phyloP scores from a whole-genome alignment of 2,329 filamentous ascomycete species.

The Furcasterigmium furcatum region DNA sequence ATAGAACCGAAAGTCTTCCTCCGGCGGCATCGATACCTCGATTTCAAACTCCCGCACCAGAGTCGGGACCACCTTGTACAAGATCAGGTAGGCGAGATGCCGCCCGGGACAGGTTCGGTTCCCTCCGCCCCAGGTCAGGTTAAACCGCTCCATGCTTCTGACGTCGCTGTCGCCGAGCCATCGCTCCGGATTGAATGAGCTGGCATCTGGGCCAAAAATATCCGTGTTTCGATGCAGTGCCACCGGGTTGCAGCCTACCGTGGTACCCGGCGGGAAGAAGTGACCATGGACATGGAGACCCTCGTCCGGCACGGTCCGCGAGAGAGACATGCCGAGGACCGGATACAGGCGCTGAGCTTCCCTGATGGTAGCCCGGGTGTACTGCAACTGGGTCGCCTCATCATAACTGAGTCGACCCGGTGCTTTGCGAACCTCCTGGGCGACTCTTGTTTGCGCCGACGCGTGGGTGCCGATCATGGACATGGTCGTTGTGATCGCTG shows the following conservation, averaged over 20 bases:
- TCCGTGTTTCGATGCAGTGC: slow-evolving; percentile 45
- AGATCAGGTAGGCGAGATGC: slow-evolving; percentile 46
- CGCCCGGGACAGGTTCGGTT: slow-evolving; percentile 47
- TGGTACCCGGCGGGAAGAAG: slow-evolving; percentile 39
- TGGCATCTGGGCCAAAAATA: slow-evolving; percentile 44
- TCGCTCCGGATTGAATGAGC: slow-evolving; percentile 39
- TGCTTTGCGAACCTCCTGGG: slow-evolving; percentile 19
- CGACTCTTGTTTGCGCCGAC: slow-evolving; percentile 24
- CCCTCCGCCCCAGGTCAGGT: slow-evolving; percentile 50
- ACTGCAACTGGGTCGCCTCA: slow-evolving; percentile 19
- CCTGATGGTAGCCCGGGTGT: slow-evolving; percentile 43
- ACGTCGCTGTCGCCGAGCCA: slow-evolving; percentile 36
- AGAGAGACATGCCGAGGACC: slow-evolving; percentile 48
- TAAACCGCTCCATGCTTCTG: slow-evolving; percentile 42
- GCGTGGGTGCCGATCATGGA: slow-evolving; percentile 40
- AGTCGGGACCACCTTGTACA: slow-evolving; percentile 38
- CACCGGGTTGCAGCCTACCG: slow-evolving; percentile 48
- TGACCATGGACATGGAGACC: slow-evolving; percentile 34
- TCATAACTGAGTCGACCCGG: slow-evolving; percentile 16
- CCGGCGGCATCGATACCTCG: slow-evolving; percentile 30
- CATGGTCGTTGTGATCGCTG: slow-evolving; percentile 46
- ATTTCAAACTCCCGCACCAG: slow-evolving; percentile 43
- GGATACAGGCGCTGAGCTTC: slow-evolving; percentile 49
- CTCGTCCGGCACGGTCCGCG: slow-evolving; percentile 36
- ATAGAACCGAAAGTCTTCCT: slow-evolving; percentile 38